phyloP scores from a whole-genome alignment of 169 alveolate genomes.

The Ichthyophthirius multifiliis region DNA sequence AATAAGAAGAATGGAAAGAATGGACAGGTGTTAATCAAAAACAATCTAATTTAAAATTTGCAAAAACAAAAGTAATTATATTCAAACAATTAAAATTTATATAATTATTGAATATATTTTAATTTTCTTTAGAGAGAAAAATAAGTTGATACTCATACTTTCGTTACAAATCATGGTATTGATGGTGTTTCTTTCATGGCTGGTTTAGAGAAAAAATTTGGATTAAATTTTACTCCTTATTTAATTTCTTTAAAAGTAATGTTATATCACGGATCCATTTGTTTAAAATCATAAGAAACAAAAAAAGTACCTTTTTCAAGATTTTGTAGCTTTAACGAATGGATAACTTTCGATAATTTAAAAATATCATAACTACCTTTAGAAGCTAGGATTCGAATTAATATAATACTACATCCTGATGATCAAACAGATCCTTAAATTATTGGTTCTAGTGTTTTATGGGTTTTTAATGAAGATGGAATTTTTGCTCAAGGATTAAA shows the following conservation, averaged over 20 bases:
- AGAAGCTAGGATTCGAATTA: conserved; percentile 45
- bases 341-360: conserved; percentile 26
- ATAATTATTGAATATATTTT: not conserved
- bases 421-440: conserved; percentile 14
- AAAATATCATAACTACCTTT: conserved; percentile 44
- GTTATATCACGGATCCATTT: conserved; percentile 26
- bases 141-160: not conserved
- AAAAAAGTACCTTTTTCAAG: conserved; percentile 26
- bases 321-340: conserved; percentile 27
- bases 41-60: not conserved
- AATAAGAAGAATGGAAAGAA: not conserved
- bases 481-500: conserved; percentile 51
- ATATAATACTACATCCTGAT: conserved; percentile 35
- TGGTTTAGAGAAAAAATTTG: conserved; percentile 6
- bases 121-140: not conserved
- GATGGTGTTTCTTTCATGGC: conserved; percentile 10
- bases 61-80: not conserved
- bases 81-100: not conserved
- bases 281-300: conserved; percentile 14
- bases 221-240: conserved; percentile 27
- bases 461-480: conserved; percentile 57
- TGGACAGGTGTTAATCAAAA: not conserved
- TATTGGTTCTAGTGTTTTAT: conserved; percentile 57
- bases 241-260: conserved; percentile 22
- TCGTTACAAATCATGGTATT: not conserved